Evolutionary conservation across 371 early-diverging fungal genomes (phyloP), one percentile per base, ranked within the genome.

Genomic region (Rhizomucor pusillus): DNA sequence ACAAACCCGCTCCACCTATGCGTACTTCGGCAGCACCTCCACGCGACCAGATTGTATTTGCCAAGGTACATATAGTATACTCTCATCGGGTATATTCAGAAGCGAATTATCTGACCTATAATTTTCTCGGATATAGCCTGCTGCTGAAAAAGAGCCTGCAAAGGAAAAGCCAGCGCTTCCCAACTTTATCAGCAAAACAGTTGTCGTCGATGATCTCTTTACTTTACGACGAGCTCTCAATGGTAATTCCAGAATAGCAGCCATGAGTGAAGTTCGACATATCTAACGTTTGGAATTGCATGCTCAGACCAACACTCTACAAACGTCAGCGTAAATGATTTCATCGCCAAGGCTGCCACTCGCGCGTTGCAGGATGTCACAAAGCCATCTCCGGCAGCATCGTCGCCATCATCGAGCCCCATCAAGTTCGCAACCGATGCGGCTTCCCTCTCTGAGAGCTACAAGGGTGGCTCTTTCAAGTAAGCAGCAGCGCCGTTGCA

Each of bases 261-360:
- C n/a, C n/a, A n/a, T n/a, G n/a, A n/a, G n/a, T n/a, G n/a, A n/a
- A n/a, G n/a, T n/a, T n/a, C n/a, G n/a, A n/a, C n/a, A n/a, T n/a
- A n/a, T n/a, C n/a, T n/a, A n/a, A n/a, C n/a, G n/a, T n/a, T n/a
- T n/a, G n/a, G n/a, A n/a, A n/a, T 18, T 48, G 36, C 18, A 5
- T 29, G 29, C 39, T n/a, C 50, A 82, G 77, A 73, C 33, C 73
- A 79, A 65, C 63, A 79, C 43, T 57, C 77, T 43, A 85, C 78
- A 56, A 84, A 84, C 75, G 77, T 90, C 14, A 88, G 88, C 43
- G 82, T 93, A 40, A 90, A 92, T 60, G 94, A 92, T 67, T 90
- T 94, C 62, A 84, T 92, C 60, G 85, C 89, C 69, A 91, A 91
- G 77, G 94, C 94, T 7, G 79, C 90, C 19, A 71, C 83, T 14